Evolutionary conservation across 352 stramenopile species (phyloP).

Genomic region (Pythium angustatum): DNA sequence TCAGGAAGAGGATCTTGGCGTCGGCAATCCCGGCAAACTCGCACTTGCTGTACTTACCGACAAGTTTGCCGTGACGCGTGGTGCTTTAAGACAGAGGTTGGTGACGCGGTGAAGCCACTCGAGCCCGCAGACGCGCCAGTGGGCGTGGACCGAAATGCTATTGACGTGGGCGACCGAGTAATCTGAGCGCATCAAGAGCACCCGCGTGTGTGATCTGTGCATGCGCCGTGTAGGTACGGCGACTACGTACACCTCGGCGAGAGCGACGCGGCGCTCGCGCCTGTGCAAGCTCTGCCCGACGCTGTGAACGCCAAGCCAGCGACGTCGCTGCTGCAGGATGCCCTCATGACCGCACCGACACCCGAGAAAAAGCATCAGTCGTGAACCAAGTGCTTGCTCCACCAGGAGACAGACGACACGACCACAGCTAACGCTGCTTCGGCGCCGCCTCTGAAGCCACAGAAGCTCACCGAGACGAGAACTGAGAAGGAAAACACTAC

Average conservation of each 20-base stretch:
- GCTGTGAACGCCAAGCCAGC: constrained; percentile 21
- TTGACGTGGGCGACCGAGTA: constrained; percentile 83
- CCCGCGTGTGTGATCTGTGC: constrained; percentile 59
- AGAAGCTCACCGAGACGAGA: constrained; percentile 18
- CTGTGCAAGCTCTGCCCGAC: constrained; percentile 23
- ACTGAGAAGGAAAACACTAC: constrained; percentile 26
- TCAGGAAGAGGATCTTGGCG: constrained; percentile 78
- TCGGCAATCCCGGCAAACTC: constrained; percentile 54
- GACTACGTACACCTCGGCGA: constrained; percentile 47
- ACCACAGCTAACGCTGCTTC: too few relatives aligned
- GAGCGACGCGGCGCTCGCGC: constrained; percentile 26
- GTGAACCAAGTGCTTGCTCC: constrained; percentile 47
- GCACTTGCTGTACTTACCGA: constrained; percentile 73
- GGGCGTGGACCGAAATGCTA: constrained; percentile 65
- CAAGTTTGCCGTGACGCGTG: constrained; percentile 46
- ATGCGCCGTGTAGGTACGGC: constrained; percentile 49
- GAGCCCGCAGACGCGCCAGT: constrained; percentile 70
- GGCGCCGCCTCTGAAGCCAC: not conserved
- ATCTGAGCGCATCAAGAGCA: constrained; percentile 27
- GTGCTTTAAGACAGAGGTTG: constrained; percentile 33
- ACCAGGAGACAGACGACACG: constrained; percentile 33
- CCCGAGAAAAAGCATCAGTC: constrained; percentile 39
- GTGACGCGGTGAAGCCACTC: constrained; percentile 53
- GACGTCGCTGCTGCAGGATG: constrained; percentile 42
- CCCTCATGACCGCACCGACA: constrained; percentile 31